phyloP scores from a whole-genome alignment of 306 rosid genomes.

The Albizia julibrissin region DNA sequence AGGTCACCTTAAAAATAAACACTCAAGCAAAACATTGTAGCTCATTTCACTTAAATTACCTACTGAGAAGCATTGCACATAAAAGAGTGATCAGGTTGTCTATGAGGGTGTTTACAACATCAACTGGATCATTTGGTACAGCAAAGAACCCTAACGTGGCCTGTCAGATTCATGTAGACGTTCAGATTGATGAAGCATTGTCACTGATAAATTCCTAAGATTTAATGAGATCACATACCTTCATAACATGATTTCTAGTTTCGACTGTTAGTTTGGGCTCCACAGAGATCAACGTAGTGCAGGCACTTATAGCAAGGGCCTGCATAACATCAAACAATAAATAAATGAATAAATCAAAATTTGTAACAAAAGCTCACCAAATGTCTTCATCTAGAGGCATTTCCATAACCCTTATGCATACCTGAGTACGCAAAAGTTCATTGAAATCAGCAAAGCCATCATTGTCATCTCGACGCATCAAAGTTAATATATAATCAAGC shows the following conservation, averaged over 20 bases:
- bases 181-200: slow-evolving; percentile 23
- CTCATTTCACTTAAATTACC: slow-evolving; percentile 50
- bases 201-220: slow-evolving; percentile 12
- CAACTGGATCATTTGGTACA: slow-evolving; percentile 85
- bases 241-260: slow-evolving; percentile 87
- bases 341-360: slow-evolving; percentile 18
- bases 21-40: slow-evolving; percentile 21
- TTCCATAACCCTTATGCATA: slow-evolving; percentile 38
- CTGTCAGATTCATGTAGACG: slow-evolving; percentile 59
- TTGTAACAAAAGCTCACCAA: slow-evolving; percentile 29
- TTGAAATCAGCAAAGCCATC: slow-evolving; percentile 78
- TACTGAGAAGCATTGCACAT: slow-evolving; percentile 94
- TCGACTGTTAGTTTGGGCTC: slow-evolving; percentile 96
- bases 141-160: slow-evolving; percentile 98
- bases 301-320: slow-evolving; percentile 98
- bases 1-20: slow-evolving; percentile 4
- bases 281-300: slow-evolving; percentile 92
- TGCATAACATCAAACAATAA: slow-evolving; percentile 30
- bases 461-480: slow-evolving; percentile 89
- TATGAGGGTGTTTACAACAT: slow-evolving; percentile 75
- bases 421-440: slow-evolving; percentile 89
- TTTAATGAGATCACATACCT: slow-evolving; percentile 54
- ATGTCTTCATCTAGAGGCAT: slow-evolving; percentile 20
- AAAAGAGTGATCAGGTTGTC: slow-evolving; percentile 90
- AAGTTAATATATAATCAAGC: slow-evolving; percentile 85